Conservation (phyloP, 2,329 filamentous ascomycete species). For the Nigrospora oryzae region DNA sequence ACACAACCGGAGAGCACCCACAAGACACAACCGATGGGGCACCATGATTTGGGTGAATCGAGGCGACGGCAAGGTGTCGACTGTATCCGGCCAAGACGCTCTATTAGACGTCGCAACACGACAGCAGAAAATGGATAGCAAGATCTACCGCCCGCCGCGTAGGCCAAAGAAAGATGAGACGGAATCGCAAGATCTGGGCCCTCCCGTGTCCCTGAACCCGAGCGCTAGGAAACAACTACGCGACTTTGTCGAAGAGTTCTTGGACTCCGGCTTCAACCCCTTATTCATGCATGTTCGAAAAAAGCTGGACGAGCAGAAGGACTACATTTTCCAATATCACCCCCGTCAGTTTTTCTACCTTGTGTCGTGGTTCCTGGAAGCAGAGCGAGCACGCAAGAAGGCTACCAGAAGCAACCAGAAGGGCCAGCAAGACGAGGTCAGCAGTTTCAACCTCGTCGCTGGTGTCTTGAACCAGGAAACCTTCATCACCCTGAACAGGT, state of each 20-base stretch:
- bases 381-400: conserved; percentile 65
- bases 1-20: conserved; percentile 70
- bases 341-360: conserved; percentile 85
- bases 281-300: conserved; percentile 78
- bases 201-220: conserved; percentile 59
- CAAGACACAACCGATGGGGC: conserved; percentile 87
- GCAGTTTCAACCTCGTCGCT: conserved; percentile 80
- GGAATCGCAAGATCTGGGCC: conserved; percentile 68
- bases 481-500: conserved; percentile 79
- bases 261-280: conserved; percentile 93
- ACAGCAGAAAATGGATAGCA: conserved; percentile 84
- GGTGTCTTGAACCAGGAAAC: conserved; percentile 90
- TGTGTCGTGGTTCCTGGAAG: conserved; percentile 85
- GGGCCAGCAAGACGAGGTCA: conserved; percentile 42
- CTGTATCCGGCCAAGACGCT: conserved; percentile 81
- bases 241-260: conserved; percentile 81
- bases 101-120: conserved; percentile 65
- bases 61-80: conserved; percentile 74
- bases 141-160: conserved; percentile 80
- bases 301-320: conserved; percentile 81
- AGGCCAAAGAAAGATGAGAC: conserved; percentile 52
- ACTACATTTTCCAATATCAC: conserved; percentile 71
- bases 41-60: conserved; percentile 96
- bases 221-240: conserved; percentile 70
- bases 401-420: conserved; percentile 39